Base-by-base conservation (phyloP, 306 rosid species). In the Carpinus fangiana region DNA sequence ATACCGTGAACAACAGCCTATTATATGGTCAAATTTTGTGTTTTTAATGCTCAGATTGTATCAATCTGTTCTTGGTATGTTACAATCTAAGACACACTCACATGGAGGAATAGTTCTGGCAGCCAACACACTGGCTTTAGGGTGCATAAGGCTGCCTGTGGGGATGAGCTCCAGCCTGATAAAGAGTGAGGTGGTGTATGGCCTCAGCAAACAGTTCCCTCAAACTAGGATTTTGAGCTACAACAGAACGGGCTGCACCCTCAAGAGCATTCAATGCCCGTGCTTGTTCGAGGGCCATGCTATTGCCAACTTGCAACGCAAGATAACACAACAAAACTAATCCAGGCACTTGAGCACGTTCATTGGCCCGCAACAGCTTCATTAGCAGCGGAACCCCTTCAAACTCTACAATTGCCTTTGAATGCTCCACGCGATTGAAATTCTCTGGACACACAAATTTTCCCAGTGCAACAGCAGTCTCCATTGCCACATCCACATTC, bases 131-230 rank as follows among this genome's bases (percentile, higher is more conserved):
- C 75, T 26, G 59, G 64, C 28, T 34, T 86, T 80, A 90, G 13
- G 81, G 80, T 47, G 82, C 82, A 64, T 73, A 84, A 62, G 88
- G 78, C 56, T 82, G 93, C 75, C 90, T 79, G 87, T 84, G 95
- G 75, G 90, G 91, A 72, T 88, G 96, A 83, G 85, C 89, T 82
- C 97, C 97, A 0, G 94, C 72, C 84, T 94, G 98, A 82, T 87
- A 92, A 80, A 94, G 97, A 68, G 90, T 88, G 73, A 92, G 98
- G 70, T 89, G 88, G 81, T 90, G 90, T 48, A 92, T 79, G 71
- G 98, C 95, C 48, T 82, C 82, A 10, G 82, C 76, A 13, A 77
- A 76, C 76, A 92, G 80, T 7, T 89, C 98, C 77, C 71, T 90
- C 87, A 89, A 70, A 38, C 82, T 91, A 5, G 96, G 91, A 82